Conservation (phyloP, 768 basidiomycete genomes). For the Boletus sp. region DNA sequence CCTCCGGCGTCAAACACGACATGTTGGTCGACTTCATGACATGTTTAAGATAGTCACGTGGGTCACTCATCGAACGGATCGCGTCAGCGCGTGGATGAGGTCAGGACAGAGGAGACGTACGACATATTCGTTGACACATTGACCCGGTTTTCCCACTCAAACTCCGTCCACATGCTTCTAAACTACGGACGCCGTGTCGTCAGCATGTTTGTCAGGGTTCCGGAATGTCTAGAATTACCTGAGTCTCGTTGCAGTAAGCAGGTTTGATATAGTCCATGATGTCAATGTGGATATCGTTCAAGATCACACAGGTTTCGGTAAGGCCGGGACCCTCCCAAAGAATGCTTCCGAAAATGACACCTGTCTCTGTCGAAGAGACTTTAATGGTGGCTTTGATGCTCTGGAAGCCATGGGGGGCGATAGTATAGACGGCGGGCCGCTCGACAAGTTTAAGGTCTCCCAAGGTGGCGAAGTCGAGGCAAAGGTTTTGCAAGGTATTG, state of each 20-base stretch:
- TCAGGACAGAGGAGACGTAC: constrained; percentile 45
- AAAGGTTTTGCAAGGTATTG: constrained; percentile 93
- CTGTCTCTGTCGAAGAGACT: constrained; percentile 96
- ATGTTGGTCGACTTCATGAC: constrained; percentile 98
- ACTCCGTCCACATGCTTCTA: constrained; percentile 99
- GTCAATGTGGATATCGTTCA: constrained; percentile 97
- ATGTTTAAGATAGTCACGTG: constrained; percentile 86
- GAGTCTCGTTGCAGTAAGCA: constrained; percentile 90
- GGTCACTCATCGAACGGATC: constrained; percentile 48
- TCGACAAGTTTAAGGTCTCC: constrained; percentile 98
- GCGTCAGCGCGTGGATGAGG: neutral
- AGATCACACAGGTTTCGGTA: constrained; percentile 85
- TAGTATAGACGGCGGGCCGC: constrained; percentile 87
- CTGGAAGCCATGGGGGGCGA: constrained; percentile 96
- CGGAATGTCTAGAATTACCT: constrained; percentile 45
- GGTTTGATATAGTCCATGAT: constrained; percentile 59
- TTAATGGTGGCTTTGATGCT: constrained; percentile 99
- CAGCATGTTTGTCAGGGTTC: neutral
- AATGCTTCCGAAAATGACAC: constrained; percentile 97
- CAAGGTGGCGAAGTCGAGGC: constrained; percentile 94
- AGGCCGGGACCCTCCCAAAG: constrained; percentile 91
- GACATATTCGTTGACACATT: constrained; percentile 84
- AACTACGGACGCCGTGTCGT: constrained; percentile 49
- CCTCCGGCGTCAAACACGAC: constrained; percentile 91
- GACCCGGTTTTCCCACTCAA: constrained; percentile 99